These are phyloP conservation scores for Exophiala aquamarina DNA, from an alignment of 2,329 filamentous ascomycete genomes.

Conservation along the genomic window DNA sequence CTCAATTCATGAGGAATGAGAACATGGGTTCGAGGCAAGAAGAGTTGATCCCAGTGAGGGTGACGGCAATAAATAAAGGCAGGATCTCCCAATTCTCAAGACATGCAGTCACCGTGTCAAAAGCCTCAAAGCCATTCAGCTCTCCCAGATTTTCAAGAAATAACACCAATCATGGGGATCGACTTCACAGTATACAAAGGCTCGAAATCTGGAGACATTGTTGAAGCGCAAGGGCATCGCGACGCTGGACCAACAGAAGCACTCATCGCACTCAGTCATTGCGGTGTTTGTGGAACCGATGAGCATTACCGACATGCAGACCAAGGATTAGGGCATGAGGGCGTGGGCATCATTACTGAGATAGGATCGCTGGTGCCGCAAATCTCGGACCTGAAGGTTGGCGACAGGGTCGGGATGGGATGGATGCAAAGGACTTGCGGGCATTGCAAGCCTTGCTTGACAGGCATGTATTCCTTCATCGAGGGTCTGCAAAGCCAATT, in stretches of 20 bases:
- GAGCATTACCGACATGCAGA: constrained; percentile 19
- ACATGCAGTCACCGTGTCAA: too few species aligned
- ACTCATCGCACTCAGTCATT: constrained; percentile 19
- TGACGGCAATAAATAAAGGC: too few species aligned
- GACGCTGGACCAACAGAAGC: constrained; percentile 21
- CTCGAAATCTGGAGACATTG: constrained; percentile 18
- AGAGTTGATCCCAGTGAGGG: too few species aligned
- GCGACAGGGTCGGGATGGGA: constrained; percentile 27
- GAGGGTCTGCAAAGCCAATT: not conserved
- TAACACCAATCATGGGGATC: constrained; percentile 12
- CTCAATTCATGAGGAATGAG: too few species aligned
- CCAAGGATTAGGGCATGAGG: constrained; percentile 30
- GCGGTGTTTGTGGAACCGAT: constrained; percentile 26
- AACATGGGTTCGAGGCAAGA: too few species aligned
- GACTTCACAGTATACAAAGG: constrained; percentile 26
- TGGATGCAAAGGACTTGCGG: constrained; percentile 24
- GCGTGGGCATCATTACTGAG: constrained; percentile 26
- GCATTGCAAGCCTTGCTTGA: constrained; percentile 25
- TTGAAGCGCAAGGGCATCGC: constrained; percentile 18
- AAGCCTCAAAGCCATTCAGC: too few species aligned
- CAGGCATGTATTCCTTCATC: constrained; percentile 22
- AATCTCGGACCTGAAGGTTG: constrained; percentile 20
- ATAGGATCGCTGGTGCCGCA: constrained; percentile 21
- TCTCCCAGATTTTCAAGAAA: too few species aligned
- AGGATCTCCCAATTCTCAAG: too few species aligned